Evolutionary conservation across 306 rosid species (phyloP), one percentile per base, ranked within the genome.

Genomic region (Trifolium fragiferum): DNA sequence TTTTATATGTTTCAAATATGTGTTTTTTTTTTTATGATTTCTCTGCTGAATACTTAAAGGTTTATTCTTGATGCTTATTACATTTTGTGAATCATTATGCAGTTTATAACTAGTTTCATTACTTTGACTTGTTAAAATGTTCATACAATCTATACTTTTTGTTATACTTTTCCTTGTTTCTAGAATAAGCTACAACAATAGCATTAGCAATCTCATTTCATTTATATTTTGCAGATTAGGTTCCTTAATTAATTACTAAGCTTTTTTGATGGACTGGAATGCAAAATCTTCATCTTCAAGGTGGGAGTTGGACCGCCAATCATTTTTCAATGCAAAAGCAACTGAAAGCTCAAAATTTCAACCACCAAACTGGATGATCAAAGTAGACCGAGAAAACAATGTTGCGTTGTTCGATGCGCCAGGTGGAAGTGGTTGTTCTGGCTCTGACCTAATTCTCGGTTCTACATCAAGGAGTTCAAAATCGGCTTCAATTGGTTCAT

Each of bases 221-320:
- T 23, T 57, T 76, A 47, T 63, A 68, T 65, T 69, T 78, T 76
- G 75, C 77, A 81, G 88, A 55, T 58, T 72, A 72, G 85, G 38
- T 63, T 75, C 66, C 76, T 59, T 76, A 49, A 43, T 59, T 76
- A 49, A 43, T 75, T 13, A 55, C 74, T 72, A 61, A 75, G 70
- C 73, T 40, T 69, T 54, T 77, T 64, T 78, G 78, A 92, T 92
- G 98, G 94, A 90, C 81, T 88, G 93, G 96, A 90, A 84, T 86
- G 80, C 82, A 16, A 88, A 84, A 57, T 78, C 89, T 64, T 70
- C 86, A 10, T 58, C 37, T 12, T 76, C 82, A 0, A 80, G 74
- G 63, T 92, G 98, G 98, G 90, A 88, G 44, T 88, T 86, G 92
- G 98, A 90, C 60, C 80, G 85, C 63, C 81, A 82, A 20, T 76